phyloP scores from a whole-genome alignment of 495 filamentous ascomycete genomes.

The Lasiosphaeria hispida region DNA sequence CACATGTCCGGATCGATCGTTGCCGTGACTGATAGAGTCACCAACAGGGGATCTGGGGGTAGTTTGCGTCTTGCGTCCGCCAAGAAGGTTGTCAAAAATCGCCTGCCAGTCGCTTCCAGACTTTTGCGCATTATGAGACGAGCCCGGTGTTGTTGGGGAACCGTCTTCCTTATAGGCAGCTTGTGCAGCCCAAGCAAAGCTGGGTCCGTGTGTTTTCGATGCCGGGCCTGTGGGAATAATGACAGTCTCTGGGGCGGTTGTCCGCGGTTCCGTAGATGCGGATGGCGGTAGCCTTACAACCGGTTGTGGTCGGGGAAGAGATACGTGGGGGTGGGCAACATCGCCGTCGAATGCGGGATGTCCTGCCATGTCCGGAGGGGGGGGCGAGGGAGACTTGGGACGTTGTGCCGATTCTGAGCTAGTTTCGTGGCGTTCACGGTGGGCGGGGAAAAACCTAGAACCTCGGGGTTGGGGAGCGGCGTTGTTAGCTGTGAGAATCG shows the following conservation, averaged over 20 bases:
- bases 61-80: constrained; percentile 55
- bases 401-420: constrained; percentile 23
- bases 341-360: constrained; percentile 73
- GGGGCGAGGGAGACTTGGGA: constrained; percentile 60
- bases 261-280: constrained; percentile 19
- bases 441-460: constrained; percentile 66
- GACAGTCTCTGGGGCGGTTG: constrained; percentile 19
- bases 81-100: constrained; percentile 67
- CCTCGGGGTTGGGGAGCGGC: constrained; percentile 16
- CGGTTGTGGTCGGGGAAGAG: constrained; percentile 64
- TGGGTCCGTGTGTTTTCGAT: constrained; percentile 17
- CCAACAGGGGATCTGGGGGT: constrained; percentile 55
- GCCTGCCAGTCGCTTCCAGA: constrained; percentile 61
- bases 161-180: constrained; percentile 21
- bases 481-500: constrained; percentile 17
- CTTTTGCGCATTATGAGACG: not conserved
- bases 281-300: constrained; percentile 70
- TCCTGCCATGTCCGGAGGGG: constrained; percentile 66
- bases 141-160: not conserved
- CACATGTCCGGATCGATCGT: constrained; percentile 52
- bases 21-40: constrained; percentile 56
- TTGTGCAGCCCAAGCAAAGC: constrained; percentile 27
- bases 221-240: constrained; percentile 3
- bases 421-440: constrained; percentile 36
- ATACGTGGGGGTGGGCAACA: constrained; percentile 61